Base-by-base conservation (phyloP, 2,329 filamentous ascomycete genomes). In the Elsinoe perseae region DNA sequence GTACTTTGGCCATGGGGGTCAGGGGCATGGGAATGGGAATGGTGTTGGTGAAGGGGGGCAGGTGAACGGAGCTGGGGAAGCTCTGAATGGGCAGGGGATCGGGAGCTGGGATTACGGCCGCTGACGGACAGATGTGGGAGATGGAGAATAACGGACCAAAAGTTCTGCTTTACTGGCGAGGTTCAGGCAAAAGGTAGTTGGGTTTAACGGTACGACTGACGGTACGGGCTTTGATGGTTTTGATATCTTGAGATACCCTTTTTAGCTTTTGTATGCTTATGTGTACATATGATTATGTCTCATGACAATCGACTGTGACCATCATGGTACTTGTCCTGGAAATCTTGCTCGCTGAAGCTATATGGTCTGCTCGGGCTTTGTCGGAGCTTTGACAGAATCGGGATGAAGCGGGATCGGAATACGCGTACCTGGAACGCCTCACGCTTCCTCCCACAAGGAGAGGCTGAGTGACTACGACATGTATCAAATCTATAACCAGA, bases 91-190 rank as follows among this genome's bases (percentile, higher is more conserved):
- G 44, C 28, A 52, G 48, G 28, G 48, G 20, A 20, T 52, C 5
- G 48, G 18, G 48, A 52, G 14, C 9, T 52, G 48, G 48, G 48
- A 52, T 32, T 52, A 32, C 38, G 48, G 48, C 6, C 28, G 48
- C 16, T 52, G 20, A 32, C 4, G 42, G 38, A 43, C 10, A 18
- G 38, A 4, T n/a, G 40, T 44, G n/a, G 40, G 40, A 23, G n/a
- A 20, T 8, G 3, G 16, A 23, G 40, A 10, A 20, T 1, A n/a
- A 23, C 12, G 43, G 43, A 25, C 10, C 32, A 36, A 36, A 36
- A 36, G 32, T 36, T 36, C 10, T 36, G 32, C n/a, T 36, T 36
- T 36, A 12, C 10, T 3, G 5, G 10, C 3, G 32, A 6, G 32
- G 10, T 36, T 9, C 4, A 36, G 4, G 32, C 4, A 36, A 6